Conservation (phyloP, 2,329 filamentous ascomycete species). For the Beauveria brongniartii region DNA sequence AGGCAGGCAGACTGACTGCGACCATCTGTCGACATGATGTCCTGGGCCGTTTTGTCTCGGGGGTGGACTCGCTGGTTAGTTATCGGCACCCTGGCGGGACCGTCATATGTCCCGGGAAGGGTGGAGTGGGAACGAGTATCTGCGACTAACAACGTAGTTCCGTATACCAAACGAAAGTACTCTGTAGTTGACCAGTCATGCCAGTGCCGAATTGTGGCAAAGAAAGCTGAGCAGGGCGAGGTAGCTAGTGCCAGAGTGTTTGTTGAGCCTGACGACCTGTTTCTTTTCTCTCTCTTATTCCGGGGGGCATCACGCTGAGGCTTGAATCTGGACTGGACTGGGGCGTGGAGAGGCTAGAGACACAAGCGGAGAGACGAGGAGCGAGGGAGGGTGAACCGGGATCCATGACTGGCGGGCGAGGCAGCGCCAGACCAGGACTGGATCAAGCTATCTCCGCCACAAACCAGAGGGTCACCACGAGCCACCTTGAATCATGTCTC, state of each 20-base stretch:
- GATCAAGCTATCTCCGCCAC: slow-evolving; percentile 11
- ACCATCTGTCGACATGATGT: not conserved
- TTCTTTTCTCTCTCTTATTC: not conserved
- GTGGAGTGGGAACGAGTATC: not conserved
- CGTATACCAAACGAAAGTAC: not conserved
- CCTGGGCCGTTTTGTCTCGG: not conserved
- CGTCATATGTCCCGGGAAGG: not conserved
- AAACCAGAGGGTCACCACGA: slow-evolving; percentile 7
- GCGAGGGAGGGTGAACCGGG: not conserved
- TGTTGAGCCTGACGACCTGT: not conserved
- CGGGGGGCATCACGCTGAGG: not conserved
- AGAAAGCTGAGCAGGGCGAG: not conserved
- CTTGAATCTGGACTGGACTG: not conserved
- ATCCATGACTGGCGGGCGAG: not conserved
- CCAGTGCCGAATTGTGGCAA: not conserved
- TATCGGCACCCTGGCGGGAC: not conserved
- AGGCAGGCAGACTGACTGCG: not conserved
- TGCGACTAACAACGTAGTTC: no score
- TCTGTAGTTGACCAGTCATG: not conserved
- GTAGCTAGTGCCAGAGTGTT: not conserved
- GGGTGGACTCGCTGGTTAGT: not conserved
- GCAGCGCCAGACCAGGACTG: not conserved
- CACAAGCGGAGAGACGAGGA: no score
- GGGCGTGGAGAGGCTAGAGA: not conserved
- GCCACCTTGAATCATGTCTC: not conserved